These are phyloP conservation scores for Arthrobotrys sinensis DNA, from an alignment of 2,329 filamentous ascomycete genomes.

Conservation along the genomic window DNA sequence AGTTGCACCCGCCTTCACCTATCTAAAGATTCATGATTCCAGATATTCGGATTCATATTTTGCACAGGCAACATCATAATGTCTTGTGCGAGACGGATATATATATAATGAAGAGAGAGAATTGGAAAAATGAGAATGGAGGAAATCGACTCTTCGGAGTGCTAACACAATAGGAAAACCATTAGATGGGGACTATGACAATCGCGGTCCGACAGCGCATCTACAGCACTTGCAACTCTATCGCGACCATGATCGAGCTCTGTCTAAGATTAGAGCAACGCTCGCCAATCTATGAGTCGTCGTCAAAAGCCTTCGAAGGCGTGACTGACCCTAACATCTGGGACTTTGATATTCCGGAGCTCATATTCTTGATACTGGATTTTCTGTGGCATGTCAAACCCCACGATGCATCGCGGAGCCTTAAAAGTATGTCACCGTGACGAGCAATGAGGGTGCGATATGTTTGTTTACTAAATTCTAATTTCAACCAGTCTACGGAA, in stretches of 20 bases:
- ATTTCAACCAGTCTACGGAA: constrained; percentile 12
- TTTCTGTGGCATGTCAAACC: constrained; percentile 44
- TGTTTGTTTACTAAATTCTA: no score
- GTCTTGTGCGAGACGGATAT: no score
- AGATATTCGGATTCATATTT: no score
- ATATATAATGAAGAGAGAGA: no score
- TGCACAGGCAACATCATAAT: no score
- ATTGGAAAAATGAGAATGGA: not conserved
- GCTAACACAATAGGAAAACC: no score
- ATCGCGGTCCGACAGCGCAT: not conserved
- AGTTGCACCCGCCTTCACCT: not conserved
- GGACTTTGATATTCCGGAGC: constrained; percentile 31
- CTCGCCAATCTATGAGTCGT: not conserved
- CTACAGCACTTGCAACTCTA: constrained; percentile 35
- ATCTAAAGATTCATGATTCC: no score
- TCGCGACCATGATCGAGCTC: constrained; percentile 36
- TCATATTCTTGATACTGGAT: constrained; percentile 32
- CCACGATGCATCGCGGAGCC: constrained; percentile 1
- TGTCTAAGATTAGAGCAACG: constrained; percentile 33
- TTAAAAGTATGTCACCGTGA: constrained; percentile 11
- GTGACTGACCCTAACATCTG: constrained; percentile 3
- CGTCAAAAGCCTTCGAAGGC: not conserved
- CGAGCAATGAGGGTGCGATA: no score
- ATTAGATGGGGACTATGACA: constrained; percentile 29
- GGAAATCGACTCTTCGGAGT: no score